Evolutionary conservation across 2,329 filamentous ascomycete genomes (phyloP), one percentile per base, ranked within the genome.

Genomic region (Epichloe sp.): DNA sequence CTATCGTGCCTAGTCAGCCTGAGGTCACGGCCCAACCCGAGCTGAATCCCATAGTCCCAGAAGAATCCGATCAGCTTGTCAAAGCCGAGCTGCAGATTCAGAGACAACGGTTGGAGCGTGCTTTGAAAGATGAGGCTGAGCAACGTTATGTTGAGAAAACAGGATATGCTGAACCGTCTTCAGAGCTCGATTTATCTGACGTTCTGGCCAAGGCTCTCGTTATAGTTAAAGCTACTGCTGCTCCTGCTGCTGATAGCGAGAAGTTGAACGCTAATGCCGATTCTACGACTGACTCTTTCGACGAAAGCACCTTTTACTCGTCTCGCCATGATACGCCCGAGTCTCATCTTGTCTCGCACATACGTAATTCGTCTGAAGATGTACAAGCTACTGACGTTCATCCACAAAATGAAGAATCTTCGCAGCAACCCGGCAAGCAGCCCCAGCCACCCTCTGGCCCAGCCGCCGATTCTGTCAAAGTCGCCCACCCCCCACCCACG

Each of bases 251-350:
- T 64, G 72, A 74, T 74, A 78, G 79, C 71, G 73, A 74, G 59
- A 74, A 68, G 58, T 60, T 68, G 53, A 58, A 59, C 67, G 69
- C 72, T 74, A 76, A 83, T 67, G 74, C 74, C 62, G 80, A 81
- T 65, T 76, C 70, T 57, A 70, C 78, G 63, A 86, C 77, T 76
- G 87, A 91, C 67, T 93, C 88, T 37, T 87, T 89, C 71, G 89
- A 96, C 69, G 85, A 94, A 65, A 89, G 94, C 63, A 93, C 89
- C 41, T 95, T 95, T 68, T 96, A 97, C 74, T 96, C 91, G 58
- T 96, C 90, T 70, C 87, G 85, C 71, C 84, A 90, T 73, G 86
- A 90, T 65, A 95, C 89, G 56, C 79, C 79, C 54, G 74, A 79
- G 51, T 75, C 73, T 34, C 71, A 69, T 47, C 68, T 71, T 53